These are phyloP conservation scores for Microbotryomycetes sp. DNA, from an alignment of 1,284 basidiomycete species.

Conservation along the genomic window DNA sequence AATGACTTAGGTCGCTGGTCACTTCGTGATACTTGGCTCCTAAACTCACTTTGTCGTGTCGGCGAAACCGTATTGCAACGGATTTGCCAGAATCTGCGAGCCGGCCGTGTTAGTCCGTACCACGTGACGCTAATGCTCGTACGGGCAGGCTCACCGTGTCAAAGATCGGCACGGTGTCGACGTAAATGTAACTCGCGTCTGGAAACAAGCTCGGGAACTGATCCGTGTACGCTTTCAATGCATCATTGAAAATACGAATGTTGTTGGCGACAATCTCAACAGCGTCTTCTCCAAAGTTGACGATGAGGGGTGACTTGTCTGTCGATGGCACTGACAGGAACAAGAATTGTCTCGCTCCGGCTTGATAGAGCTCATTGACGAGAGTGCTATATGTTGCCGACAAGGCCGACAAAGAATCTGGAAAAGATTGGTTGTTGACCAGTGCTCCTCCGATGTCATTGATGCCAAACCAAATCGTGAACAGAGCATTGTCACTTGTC, in stretches of 20 bases:
- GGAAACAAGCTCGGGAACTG: not conserved
- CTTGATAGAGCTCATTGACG: conserved; percentile 2
- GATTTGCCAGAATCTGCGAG: conserved; percentile 8
- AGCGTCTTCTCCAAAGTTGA: not conserved
- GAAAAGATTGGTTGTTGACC: not conserved
- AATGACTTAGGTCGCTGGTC: not conserved
- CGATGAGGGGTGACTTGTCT: conserved; percentile 4
- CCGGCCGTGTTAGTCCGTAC: no score
- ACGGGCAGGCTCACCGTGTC: not conserved
- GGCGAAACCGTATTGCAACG: conserved; percentile 9
- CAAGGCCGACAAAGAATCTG: not conserved
- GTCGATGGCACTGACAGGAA: conserved; percentile 18
- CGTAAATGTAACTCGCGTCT: not conserved
- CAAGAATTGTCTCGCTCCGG: conserved; percentile 12
- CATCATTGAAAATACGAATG: conserved; percentile 1
- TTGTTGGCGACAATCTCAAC: not conserved
- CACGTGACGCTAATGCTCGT: no score
- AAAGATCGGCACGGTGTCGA: not conserved
- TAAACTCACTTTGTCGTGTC: not conserved
- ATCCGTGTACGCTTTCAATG: not conserved
- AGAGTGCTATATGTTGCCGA: conserved; percentile 1
- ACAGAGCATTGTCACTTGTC: conserved; percentile 7
- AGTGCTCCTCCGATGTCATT: conserved; percentile 17
- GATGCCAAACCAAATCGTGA: conserved; percentile 23
- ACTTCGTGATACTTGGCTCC: not conserved